Evolutionary conservation across 805 yeast species (phyloP), one percentile per base, ranked within the genome.

Genomic region (Ogataea methanolica): DNA sequence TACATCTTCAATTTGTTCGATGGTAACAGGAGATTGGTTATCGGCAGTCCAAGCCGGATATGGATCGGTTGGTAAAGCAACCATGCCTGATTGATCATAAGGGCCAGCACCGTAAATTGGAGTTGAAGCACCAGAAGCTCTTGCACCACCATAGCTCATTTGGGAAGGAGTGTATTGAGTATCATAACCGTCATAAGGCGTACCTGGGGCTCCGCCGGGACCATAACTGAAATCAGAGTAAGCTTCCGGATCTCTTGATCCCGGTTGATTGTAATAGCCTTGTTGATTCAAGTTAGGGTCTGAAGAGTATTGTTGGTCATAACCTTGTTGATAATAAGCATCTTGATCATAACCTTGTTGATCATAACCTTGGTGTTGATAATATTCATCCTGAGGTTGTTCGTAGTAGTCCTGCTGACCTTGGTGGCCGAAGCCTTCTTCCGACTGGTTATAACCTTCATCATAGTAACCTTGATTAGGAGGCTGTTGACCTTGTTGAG

Each of bases 31-130:
- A 23, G 92, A 89, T 67, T 86, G 92, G 48, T 86, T 91, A 69
- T 94, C 98, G 41, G 96, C 96, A 23, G 97, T 88, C 99, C 99
- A 94, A 44, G 99, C 98, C 39, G 99, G 99, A 68, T 92, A 94
- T 33, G 99, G 99, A 68, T 94, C 94, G 40, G 90, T 81, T 59
- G 96, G 76, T 71, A 85, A 58, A 66, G 88, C 84, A 75, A 83
- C 76, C 67, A 72, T 71, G 40, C 72, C 74, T 22, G 66, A 63
- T 56, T 68, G 68, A 51, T 67, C 72, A 51, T 67, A 67, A 44
- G 69, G 69, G 43, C 67, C 66, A 33, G 69, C 71, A 42, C 69
- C 69, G 43, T 65, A 65, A 57, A 88, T 80, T 19, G 99, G 98
- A 38, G 99, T 94, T 2, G 96, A 88, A 39, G 96, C 88, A 52